phyloP scores from a whole-genome alignment of 306 rosid genomes.

The Astragalus membranaceus region DNA sequence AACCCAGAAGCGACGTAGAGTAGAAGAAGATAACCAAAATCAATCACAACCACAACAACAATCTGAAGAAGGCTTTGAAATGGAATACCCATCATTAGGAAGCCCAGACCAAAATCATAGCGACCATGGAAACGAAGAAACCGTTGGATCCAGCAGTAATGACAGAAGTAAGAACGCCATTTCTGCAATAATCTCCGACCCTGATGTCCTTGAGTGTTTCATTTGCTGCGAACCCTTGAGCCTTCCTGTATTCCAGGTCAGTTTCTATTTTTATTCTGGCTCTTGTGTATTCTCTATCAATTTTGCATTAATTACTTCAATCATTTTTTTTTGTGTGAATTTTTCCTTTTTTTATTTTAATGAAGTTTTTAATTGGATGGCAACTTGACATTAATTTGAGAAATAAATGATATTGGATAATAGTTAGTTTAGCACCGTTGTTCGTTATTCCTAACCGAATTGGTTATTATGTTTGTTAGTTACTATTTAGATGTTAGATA shows the following conservation, averaged over 20 bases:
- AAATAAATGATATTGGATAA: too few species aligned
- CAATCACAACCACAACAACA: background rate
- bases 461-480: too few species aligned
- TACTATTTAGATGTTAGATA: too few species aligned
- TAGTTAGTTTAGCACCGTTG: too few species aligned
- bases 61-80: conserved; percentile 4
- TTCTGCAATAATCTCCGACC: conserved; percentile 43
- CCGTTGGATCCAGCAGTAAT: background rate
- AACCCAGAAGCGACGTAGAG: conserved; percentile 30
- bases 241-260: conserved; percentile 69
- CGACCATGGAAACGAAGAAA: background rate
- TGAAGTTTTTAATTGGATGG: too few species aligned
- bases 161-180: conserved; percentile 18
- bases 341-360: too few species aligned
- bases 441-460: too few species aligned
- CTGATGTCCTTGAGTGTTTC: conserved; percentile 75
- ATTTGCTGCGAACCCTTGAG: conserved; percentile 65
- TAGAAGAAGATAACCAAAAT: background rate
- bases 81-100: background rate
- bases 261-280: background rate
- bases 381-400: too few species aligned
- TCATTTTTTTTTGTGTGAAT: too few species aligned
- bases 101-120: background rate
- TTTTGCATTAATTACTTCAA: too few species aligned
- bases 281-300: too few species aligned